Evolutionary conservation across 2,329 filamentous ascomycete genomes (phyloP), one percentile per base, ranked within the genome.

Genomic region (Talaromyces albobiverticillius): DNA sequence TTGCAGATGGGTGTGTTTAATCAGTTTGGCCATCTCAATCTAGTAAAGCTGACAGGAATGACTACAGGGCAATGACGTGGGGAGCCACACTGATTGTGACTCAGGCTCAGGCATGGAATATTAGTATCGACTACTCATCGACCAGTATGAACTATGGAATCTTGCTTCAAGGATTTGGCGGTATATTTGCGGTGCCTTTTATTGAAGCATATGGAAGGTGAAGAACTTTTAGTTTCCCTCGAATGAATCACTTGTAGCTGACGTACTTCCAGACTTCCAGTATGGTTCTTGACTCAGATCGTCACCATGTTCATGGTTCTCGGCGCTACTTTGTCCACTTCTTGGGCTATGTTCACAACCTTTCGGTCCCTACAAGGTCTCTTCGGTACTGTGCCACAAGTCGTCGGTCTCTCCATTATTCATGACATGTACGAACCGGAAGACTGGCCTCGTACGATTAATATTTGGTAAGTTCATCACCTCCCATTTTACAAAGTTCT

Each of bases 221-320:
- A 26, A 65, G 66, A 36, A 55, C 51, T 38, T 57, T 3, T 51
- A 47, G 2, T n/a, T n/a, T 52, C 55, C 42, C 23, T 41, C 31
- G 22, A 1, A 7, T n/a, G 3, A 6, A 36, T 36, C 32, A 4
- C 13, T n/a, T 16, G 32, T 36, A 36, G n/a, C n/a, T n/a, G n/a
- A n/a, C n/a, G n/a, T 18, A n/a, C n/a, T 14, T 6, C n/a, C 22
- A 71, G 73, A 38, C 67, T 72, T 18, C 74, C 74, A 1, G 62
- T 75, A 36, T 71, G 73, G 67, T 62, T 76, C 38, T 76, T 72
- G 72, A 67, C 72, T 2, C 70, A 73, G 47, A 51, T 72, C 3
- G 61, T 73, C 40, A 67, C 70, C 3, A 67, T 68, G 57, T 63
- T 70, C 36, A 71, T 74, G 59, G 67, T 76, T 3, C 55, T 73